phyloP scores from a whole-genome alignment of 1,284 basidiomycete species.

The Tilletia setariae region DNA sequence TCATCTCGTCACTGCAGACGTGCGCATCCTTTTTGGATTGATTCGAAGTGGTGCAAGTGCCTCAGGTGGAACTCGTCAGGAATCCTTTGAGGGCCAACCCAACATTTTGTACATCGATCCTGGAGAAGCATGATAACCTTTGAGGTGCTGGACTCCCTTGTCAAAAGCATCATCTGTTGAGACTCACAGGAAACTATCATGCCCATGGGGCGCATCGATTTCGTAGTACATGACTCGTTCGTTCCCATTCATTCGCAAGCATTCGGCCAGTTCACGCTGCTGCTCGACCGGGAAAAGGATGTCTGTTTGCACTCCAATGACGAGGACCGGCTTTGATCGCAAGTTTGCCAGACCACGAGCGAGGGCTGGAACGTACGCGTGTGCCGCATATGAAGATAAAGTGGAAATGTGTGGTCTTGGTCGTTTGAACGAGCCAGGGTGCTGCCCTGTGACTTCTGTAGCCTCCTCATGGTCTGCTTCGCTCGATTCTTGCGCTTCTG shows the following conservation, averaged over 20 bases:
- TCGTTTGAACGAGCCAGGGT: background rate
- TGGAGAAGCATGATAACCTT: background rate
- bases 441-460: background rate
- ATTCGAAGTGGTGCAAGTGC: too few relatives aligned
- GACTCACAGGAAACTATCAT: conserved; percentile 80
- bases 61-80: background rate
- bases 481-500: conserved; percentile 21
- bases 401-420: conserved; percentile 61
- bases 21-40: background rate
- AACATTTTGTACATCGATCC: conserved; percentile 12
- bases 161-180: background rate
- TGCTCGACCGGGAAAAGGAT: conserved; percentile 97
- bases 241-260: conserved; percentile 75
- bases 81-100: conserved; percentile 13
- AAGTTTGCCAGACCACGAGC: conserved; percentile 78
- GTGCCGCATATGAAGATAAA: conserved; percentile 58
- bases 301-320: conserved; percentile 94
- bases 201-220: conserved; percentile 93
- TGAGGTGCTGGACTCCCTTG: too few relatives aligned
- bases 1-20: background rate
- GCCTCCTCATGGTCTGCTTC: conserved; percentile 17
- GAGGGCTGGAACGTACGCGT: conserved; percentile 74
- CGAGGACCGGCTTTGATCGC: conserved; percentile 72
- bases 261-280: conserved; percentile 90
- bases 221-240: conserved; percentile 89